A percentile compares a stretch with the other conserved stretches of the same genome.
phyloP scores from a whole-genome alignment of 2,329 filamentous ascomycete species.

The Verticillium isaacii region DNA sequence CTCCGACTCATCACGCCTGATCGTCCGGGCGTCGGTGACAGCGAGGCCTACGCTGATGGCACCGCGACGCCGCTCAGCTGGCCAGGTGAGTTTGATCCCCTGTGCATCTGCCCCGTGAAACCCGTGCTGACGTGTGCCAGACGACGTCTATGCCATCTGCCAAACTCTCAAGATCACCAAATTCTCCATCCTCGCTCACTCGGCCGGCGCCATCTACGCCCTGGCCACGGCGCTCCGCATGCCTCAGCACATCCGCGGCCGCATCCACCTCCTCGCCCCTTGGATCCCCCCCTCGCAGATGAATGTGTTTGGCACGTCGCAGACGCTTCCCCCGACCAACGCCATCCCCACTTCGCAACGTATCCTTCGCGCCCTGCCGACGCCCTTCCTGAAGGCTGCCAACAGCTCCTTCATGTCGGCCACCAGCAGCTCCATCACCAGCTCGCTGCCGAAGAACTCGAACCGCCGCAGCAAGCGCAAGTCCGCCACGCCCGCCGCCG shows the following conservation, averaged over 20 bases:
- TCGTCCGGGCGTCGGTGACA: constrained; percentile 88
- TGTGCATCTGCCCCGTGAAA: background rate
- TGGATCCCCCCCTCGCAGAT: constrained; percentile 97
- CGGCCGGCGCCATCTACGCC: constrained; percentile 95
- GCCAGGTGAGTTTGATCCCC: constrained; percentile 62
- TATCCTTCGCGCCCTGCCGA: constrained; percentile 83
- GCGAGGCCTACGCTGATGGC: constrained; percentile 76
- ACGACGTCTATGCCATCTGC: constrained; percentile 90
- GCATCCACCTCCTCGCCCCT: constrained; percentile 88
- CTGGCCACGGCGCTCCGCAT: constrained; percentile 91
- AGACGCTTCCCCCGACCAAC: constrained; percentile 72
- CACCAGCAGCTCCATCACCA: constrained; percentile 80
- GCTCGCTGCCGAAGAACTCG: constrained; percentile 62
- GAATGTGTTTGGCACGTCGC: constrained; percentile 69
- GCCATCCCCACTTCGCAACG: constrained; percentile 88
- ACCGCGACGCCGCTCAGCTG: constrained; percentile 85
- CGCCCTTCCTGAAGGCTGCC: constrained; percentile 85
- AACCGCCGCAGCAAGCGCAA: constrained; percentile 58
- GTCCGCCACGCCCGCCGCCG: constrained; percentile 31
- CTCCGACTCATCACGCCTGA: constrained; percentile 90
- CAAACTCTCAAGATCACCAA: constrained; percentile 88
- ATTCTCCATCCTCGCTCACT: constrained; percentile 94
- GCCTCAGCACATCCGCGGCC: constrained; percentile 90
- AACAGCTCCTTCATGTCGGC: constrained; percentile 95
- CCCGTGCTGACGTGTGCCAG: constrained; percentile 29